Evolutionary conservation across 306 rosid genomes (phyloP).

Genomic region (Mimosa pudica): DNA sequence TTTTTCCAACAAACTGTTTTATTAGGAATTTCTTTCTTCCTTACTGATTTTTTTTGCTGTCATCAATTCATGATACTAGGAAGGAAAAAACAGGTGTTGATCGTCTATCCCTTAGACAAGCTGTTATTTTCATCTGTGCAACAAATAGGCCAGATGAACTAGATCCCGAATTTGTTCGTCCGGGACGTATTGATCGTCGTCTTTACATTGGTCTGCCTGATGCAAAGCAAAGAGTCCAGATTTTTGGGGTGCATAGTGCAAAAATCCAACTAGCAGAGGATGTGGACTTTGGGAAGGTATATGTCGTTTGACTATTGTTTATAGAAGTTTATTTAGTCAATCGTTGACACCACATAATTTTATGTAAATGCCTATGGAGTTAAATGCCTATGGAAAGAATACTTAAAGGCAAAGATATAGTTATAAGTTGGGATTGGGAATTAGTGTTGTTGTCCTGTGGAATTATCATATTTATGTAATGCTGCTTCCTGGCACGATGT

Average conservation of each 20-base stretch:
- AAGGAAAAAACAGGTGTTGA: slow-evolving; percentile 89
- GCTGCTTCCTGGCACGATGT: slow-evolving; percentile 12
- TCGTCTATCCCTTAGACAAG: slow-evolving; percentile 90
- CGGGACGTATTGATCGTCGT: slow-evolving; percentile 95
- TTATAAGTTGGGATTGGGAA: background rate
- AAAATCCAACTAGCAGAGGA: slow-evolving; percentile 81
- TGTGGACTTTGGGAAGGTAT: slow-evolving; percentile 78
- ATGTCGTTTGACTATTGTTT: slow-evolving; percentile 33
- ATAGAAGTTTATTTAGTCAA: slow-evolving; percentile 6
- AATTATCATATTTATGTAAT: background rate
- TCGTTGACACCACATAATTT: background rate
- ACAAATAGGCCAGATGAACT: slow-evolving; percentile 95
- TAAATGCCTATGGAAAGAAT: background rate
- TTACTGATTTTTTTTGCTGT: slow-evolving; percentile 27
- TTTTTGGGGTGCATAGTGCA: slow-evolving; percentile 84
- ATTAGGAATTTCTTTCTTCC: background rate
- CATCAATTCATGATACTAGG: slow-evolving; percentile 49
- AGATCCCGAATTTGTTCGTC: slow-evolving; percentile 86
- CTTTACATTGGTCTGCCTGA: slow-evolving; percentile 95
- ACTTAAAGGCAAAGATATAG: background rate
- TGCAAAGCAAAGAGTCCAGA: slow-evolving; percentile 80
- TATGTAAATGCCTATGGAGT: background rate
- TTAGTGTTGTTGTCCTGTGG: background rate
- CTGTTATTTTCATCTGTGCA: slow-evolving; percentile 95
- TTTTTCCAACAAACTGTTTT: slow-evolving; percentile 17